phyloP scores from a whole-genome alignment of 2,329 filamentous ascomycete species.

The Aspergillus nomiae region DNA sequence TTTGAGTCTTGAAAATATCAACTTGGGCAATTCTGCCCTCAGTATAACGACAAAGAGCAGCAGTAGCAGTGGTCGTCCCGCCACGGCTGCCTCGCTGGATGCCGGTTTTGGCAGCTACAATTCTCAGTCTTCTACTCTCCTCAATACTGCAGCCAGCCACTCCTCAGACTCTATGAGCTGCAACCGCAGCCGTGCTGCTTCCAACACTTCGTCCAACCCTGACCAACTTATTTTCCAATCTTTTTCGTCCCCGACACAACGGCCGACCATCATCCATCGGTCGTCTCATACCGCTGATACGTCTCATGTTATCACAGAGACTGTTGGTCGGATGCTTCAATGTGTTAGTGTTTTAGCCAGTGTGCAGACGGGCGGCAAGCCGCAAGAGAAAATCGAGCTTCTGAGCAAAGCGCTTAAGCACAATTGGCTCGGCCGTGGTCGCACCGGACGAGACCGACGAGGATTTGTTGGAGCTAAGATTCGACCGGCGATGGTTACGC shows the following conservation, averaged over 20 bases:
- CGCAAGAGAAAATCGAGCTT: conserved; percentile 77
- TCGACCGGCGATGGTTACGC: conserved; percentile 34
- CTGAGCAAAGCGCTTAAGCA: conserved; percentile 87
- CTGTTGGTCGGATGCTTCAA: conserved; percentile 92
- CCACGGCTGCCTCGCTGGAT: conserved; percentile 75
- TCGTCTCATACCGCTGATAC: conserved; percentile 38
- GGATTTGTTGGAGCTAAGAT: conserved; percentile 78
- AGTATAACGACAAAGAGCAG: conserved; percentile 46
- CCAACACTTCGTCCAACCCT: conserved; percentile 69
- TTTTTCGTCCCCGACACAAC: conserved; percentile 41
- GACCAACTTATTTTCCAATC: conserved; percentile 48
- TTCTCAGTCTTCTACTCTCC: conserved; percentile 74
- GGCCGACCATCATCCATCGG: conserved; percentile 37
- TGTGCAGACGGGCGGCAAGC: conserved; percentile 70
- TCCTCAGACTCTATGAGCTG: conserved; percentile 54
- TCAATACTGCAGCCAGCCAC: conserved; percentile 64
- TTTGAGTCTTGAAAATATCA: conserved; percentile 77
- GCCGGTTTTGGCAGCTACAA: conserved; percentile 77
- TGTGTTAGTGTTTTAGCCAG: conserved; percentile 88
- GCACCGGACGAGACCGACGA: conserved; percentile 84
- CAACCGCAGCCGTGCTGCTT: conserved; percentile 76
- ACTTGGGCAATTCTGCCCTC: conserved; percentile 51
- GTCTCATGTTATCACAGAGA: conserved; percentile 82
- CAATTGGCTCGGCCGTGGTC: conserved; percentile 90
- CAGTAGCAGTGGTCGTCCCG: conserved; percentile 58